A percentile compares a stretch with the other conserved stretches of the same genome.
These are phyloP conservation scores for Sporothrix globosa DNA, from an alignment of 2,329 filamentous ascomycete genomes.

Conservation along the genomic window DNA sequence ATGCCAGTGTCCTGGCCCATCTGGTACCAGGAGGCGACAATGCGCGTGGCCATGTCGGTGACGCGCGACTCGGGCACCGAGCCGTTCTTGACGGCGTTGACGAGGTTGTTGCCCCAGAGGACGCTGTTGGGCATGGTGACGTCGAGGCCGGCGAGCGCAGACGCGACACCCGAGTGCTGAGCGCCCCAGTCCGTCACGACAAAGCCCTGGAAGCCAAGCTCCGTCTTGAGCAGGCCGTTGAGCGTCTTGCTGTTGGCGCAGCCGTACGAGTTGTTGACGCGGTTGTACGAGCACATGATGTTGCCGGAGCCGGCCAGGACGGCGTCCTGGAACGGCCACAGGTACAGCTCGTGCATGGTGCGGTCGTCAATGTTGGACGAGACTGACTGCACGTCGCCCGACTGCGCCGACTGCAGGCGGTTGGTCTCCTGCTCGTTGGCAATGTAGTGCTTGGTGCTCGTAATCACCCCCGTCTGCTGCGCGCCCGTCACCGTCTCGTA, in stretches of 20 bases:
- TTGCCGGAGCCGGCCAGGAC: constrained; percentile 61
- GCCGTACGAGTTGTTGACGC: constrained; percentile 68
- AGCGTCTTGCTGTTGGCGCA: constrained; percentile 68
- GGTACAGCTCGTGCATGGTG: constrained; percentile 54
- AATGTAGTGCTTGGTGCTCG: constrained; percentile 67
- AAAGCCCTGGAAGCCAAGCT: constrained; percentile 64
- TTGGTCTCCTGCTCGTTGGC: constrained; percentile 50
- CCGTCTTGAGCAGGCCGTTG: constrained; percentile 66
- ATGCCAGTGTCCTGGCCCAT: constrained; percentile 56
- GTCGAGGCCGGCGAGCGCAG: constrained; percentile 68
- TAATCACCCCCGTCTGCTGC: constrained; percentile 68
- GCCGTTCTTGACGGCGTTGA: constrained; percentile 62
- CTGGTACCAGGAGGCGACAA: constrained; percentile 61
- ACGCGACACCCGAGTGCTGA: constrained; percentile 65
- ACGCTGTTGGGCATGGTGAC: constrained; percentile 65
- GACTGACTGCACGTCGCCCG: constrained; percentile 51
- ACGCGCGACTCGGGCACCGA: constrained; percentile 59
- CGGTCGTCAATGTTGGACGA: constrained; percentile 51
- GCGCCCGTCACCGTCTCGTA: constrained; percentile 66
- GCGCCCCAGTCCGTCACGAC: constrained; percentile 69
- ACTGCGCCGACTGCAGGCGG: constrained; percentile 56
- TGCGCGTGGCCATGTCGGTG: constrained; percentile 40
- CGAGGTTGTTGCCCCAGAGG: constrained; percentile 58
- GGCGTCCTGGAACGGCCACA: constrained; percentile 57
- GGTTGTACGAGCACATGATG: constrained; percentile 67